Percentiles rank a stretch among this genome's conserved stretches.
Conservation (phyloP, 148 eudicot genomes). For the Rhododendron molle region DNA sequence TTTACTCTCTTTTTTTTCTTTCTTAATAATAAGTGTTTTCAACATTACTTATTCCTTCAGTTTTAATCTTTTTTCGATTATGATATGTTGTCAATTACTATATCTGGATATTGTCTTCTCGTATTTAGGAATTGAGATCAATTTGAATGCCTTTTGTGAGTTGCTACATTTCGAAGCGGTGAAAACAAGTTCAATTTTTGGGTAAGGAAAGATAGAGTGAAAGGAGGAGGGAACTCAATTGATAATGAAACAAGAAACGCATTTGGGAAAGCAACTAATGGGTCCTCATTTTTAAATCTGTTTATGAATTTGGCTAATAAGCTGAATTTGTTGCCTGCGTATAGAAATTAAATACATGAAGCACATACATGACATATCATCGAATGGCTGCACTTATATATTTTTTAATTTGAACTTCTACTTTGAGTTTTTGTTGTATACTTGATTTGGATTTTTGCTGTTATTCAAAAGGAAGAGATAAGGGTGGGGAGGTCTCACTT, state of each 20-base stretch:
- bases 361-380: neutral
- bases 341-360: neutral
- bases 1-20: no score
- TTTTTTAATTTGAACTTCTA: neutral
- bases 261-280: neutral
- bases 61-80: neutral
- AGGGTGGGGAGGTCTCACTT: neutral
- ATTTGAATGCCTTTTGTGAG: neutral
- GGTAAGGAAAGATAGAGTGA: neutral
- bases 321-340: neutral
- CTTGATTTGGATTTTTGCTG: neutral
- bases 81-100: neutral
- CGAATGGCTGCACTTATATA: neutral
- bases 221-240: neutral
- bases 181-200: neutral
- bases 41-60: neutral
- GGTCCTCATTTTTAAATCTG: neutral
- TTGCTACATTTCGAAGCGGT: neutral
- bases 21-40: neutral
- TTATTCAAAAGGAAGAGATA: neutral
- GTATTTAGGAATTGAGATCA: neutral
- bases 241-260: neutral
- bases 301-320: neutral
- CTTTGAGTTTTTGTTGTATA: neutral
- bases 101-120: neutral